Evolutionary conservation across 148 eudicot species (phyloP), one percentile per base, ranked within the genome.

Genomic region (Polygonum maritimum): DNA sequence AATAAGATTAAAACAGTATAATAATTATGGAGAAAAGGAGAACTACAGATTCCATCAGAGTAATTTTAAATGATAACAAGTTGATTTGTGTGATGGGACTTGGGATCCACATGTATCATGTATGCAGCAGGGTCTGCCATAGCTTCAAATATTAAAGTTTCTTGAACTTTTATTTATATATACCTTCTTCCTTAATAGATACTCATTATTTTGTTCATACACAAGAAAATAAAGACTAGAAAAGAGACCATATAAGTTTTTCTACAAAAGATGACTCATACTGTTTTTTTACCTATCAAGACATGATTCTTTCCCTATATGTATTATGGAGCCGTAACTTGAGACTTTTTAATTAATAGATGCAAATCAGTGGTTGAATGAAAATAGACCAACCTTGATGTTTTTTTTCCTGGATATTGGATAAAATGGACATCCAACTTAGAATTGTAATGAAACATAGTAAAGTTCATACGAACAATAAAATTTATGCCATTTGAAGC

Each of bases 401-500:
- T 60, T 51, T 49, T 51, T 49, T 36, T 67, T 67, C 71, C 19
- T 36, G 71, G 45, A 36, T 67, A 63, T 63, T 63, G 67, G 35
- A 26, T 60, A 22, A 26, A 3, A 60, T 60, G 13, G 8, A 11
- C 35, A 57, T 57, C 65, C 65, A 57, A 57, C 65, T 57, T 13
- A 60, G 58, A 54, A 35, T 12, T 60, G 38, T 60, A 3, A 60
- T 26, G 11, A 14, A 60, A 26, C 16, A 60, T 60, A 57, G 26
- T 60, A 60, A 60, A 60, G 16, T 4, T 60, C 36, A 22, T 60
- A 26, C 6, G 18, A 22, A 11, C 39, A 11, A 9, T 18, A 22
- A 8, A 60, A 18, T 60, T 31, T 22, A 57, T 19, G 12, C 31
- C 13, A 60, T 60, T 60, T 60, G 38, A 67, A 67, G 71, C 19